phyloP scores from a whole-genome alignment of 2,329 filamentous ascomycete genomes.

The Colletotrichum echinochloae region DNA sequence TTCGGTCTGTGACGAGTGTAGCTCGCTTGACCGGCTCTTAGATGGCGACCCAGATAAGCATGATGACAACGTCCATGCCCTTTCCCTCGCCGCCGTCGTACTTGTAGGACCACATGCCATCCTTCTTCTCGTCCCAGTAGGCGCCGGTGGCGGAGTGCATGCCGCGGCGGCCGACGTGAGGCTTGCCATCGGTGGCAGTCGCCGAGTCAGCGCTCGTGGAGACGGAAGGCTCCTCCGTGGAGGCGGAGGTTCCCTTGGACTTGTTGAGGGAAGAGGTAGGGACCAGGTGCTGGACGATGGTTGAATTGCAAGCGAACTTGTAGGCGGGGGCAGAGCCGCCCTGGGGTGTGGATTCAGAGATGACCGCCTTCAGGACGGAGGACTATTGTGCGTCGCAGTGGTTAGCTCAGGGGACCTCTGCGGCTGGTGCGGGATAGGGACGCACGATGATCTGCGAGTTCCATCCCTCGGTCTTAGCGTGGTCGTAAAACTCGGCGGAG shows the following conservation, averaged over 20 bases:
- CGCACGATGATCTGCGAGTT: slow-evolving; percentile 93
- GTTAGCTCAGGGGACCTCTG: slow-evolving; percentile 17
- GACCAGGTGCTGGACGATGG: slow-evolving; percentile 93
- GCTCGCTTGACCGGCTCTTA: slow-evolving; percentile 46
- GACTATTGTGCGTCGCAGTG: slow-evolving; percentile 62
- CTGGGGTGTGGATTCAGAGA: slow-evolving; percentile 76
- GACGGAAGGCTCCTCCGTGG: slow-evolving; percentile 63
- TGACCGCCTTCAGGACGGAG: slow-evolving; percentile 80
- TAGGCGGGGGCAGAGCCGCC: slow-evolving; percentile 72
- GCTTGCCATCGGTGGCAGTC: slow-evolving; percentile 72
- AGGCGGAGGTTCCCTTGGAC: slow-evolving; percentile 63
- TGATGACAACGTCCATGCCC: slow-evolving; percentile 77
- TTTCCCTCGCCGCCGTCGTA: slow-evolving; percentile 77
- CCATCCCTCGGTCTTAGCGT: slow-evolving; percentile 86
- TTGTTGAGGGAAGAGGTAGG: slow-evolving; percentile 74
- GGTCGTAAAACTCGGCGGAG: slow-evolving; percentile 84
- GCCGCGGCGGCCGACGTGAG: slow-evolving; percentile 85
- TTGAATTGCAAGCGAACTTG: slow-evolving; percentile 98
- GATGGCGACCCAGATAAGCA: slow-evolving; percentile 82
- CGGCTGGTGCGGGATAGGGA: background rate
- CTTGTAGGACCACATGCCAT: slow-evolving; percentile 92
- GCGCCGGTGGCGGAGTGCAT: slow-evolving; percentile 90
- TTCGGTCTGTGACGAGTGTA: slow-evolving; percentile 26
- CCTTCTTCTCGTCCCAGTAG: slow-evolving; percentile 91
- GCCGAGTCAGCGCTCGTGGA: slow-evolving; percentile 65